phyloP scores from a whole-genome alignment of 2,329 filamentous ascomycete species.

The Alternaria alternata region DNA sequence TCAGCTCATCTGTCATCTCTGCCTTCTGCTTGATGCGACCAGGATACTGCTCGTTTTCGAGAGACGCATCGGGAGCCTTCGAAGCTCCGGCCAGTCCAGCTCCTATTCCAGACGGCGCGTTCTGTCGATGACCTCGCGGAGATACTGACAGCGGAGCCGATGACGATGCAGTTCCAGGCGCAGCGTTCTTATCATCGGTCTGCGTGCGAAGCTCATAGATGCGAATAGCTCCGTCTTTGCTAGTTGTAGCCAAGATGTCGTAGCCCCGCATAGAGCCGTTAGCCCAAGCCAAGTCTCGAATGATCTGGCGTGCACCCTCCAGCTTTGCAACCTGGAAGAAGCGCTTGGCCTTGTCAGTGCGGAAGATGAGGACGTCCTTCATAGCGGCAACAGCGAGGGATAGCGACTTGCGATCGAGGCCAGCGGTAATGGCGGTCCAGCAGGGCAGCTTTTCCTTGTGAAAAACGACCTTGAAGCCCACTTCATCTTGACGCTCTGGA shows the following conservation, averaged over 20 bases:
- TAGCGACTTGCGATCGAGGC: slow-evolving; percentile 80
- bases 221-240: slow-evolving; percentile 87
- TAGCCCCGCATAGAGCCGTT: slow-evolving; percentile 89
- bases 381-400: slow-evolving; percentile 87
- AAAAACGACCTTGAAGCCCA: slow-evolving; percentile 84
- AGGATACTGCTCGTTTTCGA: slow-evolving; percentile 64
- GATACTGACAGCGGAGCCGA: slow-evolving; percentile 28
- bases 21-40: slow-evolving; percentile 72
- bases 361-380: slow-evolving; percentile 82
- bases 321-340: slow-evolving; percentile 88
- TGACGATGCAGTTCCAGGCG: slow-evolving; percentile 31
- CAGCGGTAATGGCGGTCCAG: slow-evolving; percentile 78
- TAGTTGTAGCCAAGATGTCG: slow-evolving; percentile 89
- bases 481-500: slow-evolving; percentile 82
- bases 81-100: slow-evolving; percentile 60
- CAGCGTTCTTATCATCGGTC: slow-evolving; percentile 53
- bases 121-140: slow-evolving; percentile 37
- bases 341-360: slow-evolving; percentile 76
- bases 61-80: slow-evolving; percentile 56
- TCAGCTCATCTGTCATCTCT: slow-evolving; percentile 71
- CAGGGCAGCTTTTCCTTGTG: slow-evolving; percentile 87
- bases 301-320: slow-evolving; percentile 74
- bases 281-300: slow-evolving; percentile 91
- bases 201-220: slow-evolving; percentile 82
- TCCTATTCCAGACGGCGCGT: slow-evolving; percentile 61